Base-by-base conservation (phyloP, 1,139 yeast species). In the Hemisphaericaspora xylofermentans region DNA sequence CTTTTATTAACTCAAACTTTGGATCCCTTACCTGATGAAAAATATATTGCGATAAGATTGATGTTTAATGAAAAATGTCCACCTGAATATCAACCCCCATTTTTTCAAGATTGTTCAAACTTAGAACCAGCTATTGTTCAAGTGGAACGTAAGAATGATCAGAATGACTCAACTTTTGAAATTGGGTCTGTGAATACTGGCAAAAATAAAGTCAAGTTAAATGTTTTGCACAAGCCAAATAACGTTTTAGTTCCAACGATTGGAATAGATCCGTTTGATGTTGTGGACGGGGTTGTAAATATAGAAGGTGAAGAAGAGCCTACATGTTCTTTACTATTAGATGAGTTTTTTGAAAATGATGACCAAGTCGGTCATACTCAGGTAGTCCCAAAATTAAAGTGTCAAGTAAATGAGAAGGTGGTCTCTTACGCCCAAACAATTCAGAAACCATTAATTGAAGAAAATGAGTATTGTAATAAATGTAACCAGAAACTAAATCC, bases 1-100 rank as follows among this genome's bases (percentile, higher is more conserved):
- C 74, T 79, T 21, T 61, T 76, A 1, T 56, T 74, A n/a, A 76
- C 82, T 0, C 84, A 79, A 53, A 60, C 73, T 0, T 60, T 79
- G 26, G 71, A 76, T 17, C 69, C 77, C 0, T 53, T 78, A 28
- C 83, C 83, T 1, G 55, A 58, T 2, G 60, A 68, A 38, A 66
- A 76, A 40, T 69, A 49, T 39, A 50, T 77, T 28, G 61, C 74
- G 0, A 64, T 80, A 63, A 64, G 77, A 43, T 56, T 80, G 40
- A 44, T 76, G 46, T 78, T 71, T 50, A 76, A 71, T 44, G 76
- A 75, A 3, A 43, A 40, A 2, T 69, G 78, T 28, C 81, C 83
- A 2, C 39, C 43, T 1, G 57, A 62, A 27, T 78, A 72, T 47
- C 80, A 77, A 47, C 81, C 83, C 0, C 60, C 63, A 0, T 52